phyloP scores from a whole-genome alignment of 768 basidiomycete genomes.

The Mycena albidolilacea region DNA sequence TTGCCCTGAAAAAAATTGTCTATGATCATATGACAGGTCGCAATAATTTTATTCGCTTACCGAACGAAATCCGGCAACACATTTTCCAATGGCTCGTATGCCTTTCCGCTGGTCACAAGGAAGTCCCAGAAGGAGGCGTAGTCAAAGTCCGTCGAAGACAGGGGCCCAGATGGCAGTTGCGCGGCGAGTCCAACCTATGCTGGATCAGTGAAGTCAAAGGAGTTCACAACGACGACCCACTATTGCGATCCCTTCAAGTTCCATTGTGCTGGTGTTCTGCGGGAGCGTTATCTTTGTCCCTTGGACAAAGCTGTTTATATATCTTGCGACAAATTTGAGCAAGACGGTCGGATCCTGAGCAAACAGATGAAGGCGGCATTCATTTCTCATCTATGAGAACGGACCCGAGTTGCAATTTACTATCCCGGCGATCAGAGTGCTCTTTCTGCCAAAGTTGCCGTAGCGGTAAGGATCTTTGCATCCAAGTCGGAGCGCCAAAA shows the following conservation, averaged over 20 bases:
- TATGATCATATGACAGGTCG: neutral
- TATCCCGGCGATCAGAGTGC: constrained; percentile 24
- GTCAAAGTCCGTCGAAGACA: neutral
- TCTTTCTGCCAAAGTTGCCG: constrained; percentile 19
- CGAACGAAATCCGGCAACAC: neutral
- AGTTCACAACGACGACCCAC: no score
- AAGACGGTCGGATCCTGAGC: constrained; percentile 25
- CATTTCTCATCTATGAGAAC: neutral
- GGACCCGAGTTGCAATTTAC: constrained; percentile 8
- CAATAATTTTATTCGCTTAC: neutral
- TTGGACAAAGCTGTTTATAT: constrained; percentile 27
- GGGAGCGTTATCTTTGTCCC: constrained; percentile 24
- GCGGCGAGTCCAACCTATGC: neutral
- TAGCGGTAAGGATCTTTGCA: constrained; percentile 22
- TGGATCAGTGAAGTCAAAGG: no score
- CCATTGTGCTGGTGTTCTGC: neutral
- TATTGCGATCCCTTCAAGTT: no score
- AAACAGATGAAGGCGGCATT: neutral
- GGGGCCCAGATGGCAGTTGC: neutral
- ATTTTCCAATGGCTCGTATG: neutral
- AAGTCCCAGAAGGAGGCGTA: neutral
- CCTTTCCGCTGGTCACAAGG: neutral
- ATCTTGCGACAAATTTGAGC: constrained; percentile 32
- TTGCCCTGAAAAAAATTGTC: neutral
- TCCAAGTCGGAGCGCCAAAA: constrained; percentile 17